These are phyloP conservation scores for Endocalyx cinctus DNA, from an alignment of 2,329 filamentous ascomycete species.

Conservation along the genomic window DNA sequence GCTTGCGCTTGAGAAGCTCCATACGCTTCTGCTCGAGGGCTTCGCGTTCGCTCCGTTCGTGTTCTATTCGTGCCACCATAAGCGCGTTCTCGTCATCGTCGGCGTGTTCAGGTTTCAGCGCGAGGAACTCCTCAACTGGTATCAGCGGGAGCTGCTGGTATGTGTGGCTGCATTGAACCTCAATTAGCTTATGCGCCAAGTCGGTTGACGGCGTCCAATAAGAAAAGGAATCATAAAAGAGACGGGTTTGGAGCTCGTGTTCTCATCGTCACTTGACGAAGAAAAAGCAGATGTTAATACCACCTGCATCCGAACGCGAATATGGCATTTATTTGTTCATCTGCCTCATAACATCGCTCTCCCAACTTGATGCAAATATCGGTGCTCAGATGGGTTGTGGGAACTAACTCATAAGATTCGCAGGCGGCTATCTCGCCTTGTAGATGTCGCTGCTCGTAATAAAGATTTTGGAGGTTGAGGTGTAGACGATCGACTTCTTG, in stretches of 20 bases:
- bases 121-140: slow-evolving; percentile 76
- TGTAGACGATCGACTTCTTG: slow-evolving; percentile 90
- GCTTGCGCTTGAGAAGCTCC: slow-evolving; percentile 63
- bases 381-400: slow-evolving; percentile 1
- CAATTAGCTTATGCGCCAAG: slow-evolving; percentile 18
- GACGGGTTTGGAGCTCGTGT: too few relatives aligned
- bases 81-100: slow-evolving; percentile 71
- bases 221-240: too few relatives aligned
- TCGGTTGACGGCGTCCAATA: not conserved
- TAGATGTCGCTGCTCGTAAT: slow-evolving; percentile 91
- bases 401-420: slow-evolving; percentile 80
- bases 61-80: slow-evolving; percentile 85
- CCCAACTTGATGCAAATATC: too few relatives aligned
- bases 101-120: slow-evolving; percentile 69
- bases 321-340: too few relatives aligned
- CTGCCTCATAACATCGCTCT: too few relatives aligned
- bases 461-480: slow-evolving; percentile 89
- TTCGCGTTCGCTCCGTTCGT: slow-evolving; percentile 82
- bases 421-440: slow-evolving; percentile 87
- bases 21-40: slow-evolving; percentile 79
- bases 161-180: slow-evolving; percentile 59
- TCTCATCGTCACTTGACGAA: too few relatives aligned
- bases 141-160: slow-evolving; percentile 84
- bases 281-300: too few relatives aligned
- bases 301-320: too few relatives aligned